Evolutionary conservation across 768 basidiomycete species (phyloP).

Genomic region (Pseudohyphozyma bogoriensis): DNA sequence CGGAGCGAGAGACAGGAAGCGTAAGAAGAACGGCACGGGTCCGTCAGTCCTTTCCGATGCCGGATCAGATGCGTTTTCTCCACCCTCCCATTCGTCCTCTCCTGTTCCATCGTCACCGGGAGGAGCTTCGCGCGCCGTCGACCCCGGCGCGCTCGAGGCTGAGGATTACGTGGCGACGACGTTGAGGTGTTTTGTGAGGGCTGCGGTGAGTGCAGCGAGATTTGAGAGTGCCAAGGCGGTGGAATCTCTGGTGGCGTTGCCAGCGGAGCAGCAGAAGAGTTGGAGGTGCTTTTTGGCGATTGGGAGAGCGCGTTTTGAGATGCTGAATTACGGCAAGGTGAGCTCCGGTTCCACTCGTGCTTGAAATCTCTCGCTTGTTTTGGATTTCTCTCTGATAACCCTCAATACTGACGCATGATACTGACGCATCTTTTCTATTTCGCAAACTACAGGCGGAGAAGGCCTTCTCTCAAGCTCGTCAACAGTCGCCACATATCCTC

Average conservation of each 20-base stretch:
- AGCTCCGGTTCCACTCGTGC: slow-evolving; percentile 2
- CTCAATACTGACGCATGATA: too few species aligned
- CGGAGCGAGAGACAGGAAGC: slow-evolving; percentile 24
- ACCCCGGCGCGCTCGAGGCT: slow-evolving; percentile 61
- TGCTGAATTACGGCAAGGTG: slow-evolving; percentile 77
- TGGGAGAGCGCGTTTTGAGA: slow-evolving; percentile 81
- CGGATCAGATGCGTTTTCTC: slow-evolving; percentile 6
- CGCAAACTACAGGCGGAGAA: slow-evolving; percentile 85
- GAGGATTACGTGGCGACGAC: slow-evolving; percentile 75
- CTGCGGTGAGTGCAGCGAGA: slow-evolving; percentile 59
- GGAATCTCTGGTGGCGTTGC: slow-evolving; percentile 64
- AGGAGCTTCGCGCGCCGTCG: too few species aligned
- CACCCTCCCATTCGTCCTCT: slow-evolving; percentile 8
- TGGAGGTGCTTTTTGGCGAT: slow-evolving; percentile 71
- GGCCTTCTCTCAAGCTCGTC: slow-evolving; percentile 69
- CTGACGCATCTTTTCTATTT: too few species aligned
- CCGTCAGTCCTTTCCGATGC: slow-evolving; percentile 21
- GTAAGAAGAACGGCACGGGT: slow-evolving; percentile 10
- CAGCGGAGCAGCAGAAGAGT: slow-evolving; percentile 60
- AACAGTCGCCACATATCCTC: slow-evolving; percentile 75
- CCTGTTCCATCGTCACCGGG: slow-evolving; percentile 14
- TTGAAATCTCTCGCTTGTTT: too few species aligned
- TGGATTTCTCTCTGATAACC: too few species aligned
- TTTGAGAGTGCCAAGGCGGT: slow-evolving; percentile 70
- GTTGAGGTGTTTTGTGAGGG: slow-evolving; percentile 68